These are phyloP conservation scores for Suillus bovinus DNA, from an alignment of 768 basidiomycete species.

Conservation along the genomic window DNA sequence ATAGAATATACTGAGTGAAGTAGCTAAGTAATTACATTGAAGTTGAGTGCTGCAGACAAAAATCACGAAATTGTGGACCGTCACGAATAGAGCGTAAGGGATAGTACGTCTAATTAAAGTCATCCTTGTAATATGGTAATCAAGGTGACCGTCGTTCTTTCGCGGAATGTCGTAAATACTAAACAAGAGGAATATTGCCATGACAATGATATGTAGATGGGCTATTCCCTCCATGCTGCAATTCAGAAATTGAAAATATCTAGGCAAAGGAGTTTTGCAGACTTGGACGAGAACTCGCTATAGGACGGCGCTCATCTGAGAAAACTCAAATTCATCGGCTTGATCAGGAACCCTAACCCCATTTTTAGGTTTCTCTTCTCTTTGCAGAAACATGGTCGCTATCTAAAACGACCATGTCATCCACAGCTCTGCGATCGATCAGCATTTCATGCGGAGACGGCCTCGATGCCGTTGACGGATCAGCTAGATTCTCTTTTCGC, in stretches of 20 bases:
- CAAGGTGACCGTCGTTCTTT: neutral
- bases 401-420: constrained; percentile 1
- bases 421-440: constrained; percentile 11
- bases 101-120: no score
- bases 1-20: no score
- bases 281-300: neutral
- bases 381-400: neutral
- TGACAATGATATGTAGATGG: neutral
- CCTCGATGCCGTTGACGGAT: constrained; percentile 74
- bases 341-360: constrained; percentile 5
- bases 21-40: no score
- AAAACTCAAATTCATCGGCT: neutral
- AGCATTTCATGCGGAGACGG: constrained; percentile 50
- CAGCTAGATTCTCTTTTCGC: constrained; percentile 57
- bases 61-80: no score
- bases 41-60: no score
- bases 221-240: neutral
- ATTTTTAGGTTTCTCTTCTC: constrained; percentile 1
- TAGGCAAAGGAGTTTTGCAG: neutral
- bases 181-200: no score
- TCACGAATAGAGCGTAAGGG: no score
- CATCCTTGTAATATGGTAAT: neutral
- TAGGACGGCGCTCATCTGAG: neutral
- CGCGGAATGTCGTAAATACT: neutral
- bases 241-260: neutral